A percentile compares a stretch with the other conserved stretches of the same genome.
Conservation (phyloP, 2,329 filamentous ascomycete genomes). For the Spiromastix sp. region DNA sequence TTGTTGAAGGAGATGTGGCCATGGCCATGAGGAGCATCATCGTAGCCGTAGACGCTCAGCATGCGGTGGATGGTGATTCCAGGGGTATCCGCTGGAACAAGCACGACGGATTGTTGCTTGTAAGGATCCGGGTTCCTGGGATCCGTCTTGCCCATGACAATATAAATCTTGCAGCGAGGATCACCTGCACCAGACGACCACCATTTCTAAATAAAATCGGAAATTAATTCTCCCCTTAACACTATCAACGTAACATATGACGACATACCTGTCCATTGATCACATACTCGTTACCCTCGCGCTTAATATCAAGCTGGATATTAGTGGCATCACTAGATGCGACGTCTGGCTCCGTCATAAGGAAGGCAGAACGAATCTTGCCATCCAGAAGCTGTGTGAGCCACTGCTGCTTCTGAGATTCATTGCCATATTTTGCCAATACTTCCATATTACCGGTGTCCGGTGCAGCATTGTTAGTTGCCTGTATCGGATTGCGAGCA, state of each 20-base stretch:
- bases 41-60: constrained; percentile 89
- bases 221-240: background rate
- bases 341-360: constrained; percentile 88
- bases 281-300: constrained; percentile 79
- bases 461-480: constrained; percentile 80
- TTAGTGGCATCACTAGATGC: constrained; percentile 89
- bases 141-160: constrained; percentile 93
- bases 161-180: constrained; percentile 81
- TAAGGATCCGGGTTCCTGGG: constrained; percentile 65
- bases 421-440: constrained; percentile 79
- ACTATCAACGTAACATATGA: background rate
- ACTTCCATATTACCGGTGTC: constrained; percentile 97
- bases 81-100: constrained; percentile 70
- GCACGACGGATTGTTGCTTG: constrained; percentile 83
- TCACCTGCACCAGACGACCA: constrained; percentile 96
- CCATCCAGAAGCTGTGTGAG: constrained; percentile 71
- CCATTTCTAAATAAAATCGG: constrained; percentile 85
- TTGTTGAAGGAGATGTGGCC: constrained; percentile 84
- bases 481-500: constrained; percentile 29
- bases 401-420: constrained; percentile 76
- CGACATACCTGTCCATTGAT: constrained; percentile 75
- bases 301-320: constrained; percentile 71
- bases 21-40: constrained; percentile 97
- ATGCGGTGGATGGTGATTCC: constrained; percentile 92
- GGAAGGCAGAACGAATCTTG: constrained; percentile 76